phyloP scores from a whole-genome alignment of 768 basidiomycete genomes.

The Sutorius australiensis region DNA sequence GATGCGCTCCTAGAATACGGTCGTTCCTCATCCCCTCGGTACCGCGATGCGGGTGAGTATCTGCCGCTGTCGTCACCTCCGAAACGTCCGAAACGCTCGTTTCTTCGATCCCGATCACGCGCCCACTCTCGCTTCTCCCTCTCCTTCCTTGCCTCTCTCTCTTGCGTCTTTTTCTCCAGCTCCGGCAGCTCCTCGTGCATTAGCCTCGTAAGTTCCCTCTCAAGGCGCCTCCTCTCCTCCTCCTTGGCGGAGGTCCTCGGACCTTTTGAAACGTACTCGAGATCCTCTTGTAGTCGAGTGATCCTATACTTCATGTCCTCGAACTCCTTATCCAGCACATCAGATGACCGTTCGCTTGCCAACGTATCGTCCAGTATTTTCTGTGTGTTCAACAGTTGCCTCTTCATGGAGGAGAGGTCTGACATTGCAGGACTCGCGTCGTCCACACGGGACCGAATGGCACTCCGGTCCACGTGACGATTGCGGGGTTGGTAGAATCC shows the following conservation, averaged over 20 bases:
- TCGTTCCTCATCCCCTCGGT: slow-evolving; percentile 48
- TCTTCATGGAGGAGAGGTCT: slow-evolving; percentile 85
- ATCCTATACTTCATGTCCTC: slow-evolving; percentile 83
- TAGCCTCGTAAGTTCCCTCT: slow-evolving; percentile 79
- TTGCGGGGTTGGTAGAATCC: slow-evolving; percentile 76
- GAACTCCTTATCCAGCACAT: slow-evolving; percentile 87
- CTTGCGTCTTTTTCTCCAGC: slow-evolving; percentile 80
- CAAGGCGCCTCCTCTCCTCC: slow-evolving; percentile 79
- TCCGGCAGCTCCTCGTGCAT: slow-evolving; percentile 92
- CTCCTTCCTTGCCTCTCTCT: slow-evolving; percentile 69
- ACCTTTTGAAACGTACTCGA: slow-evolving; percentile 81
- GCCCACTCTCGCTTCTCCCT: slow-evolving; percentile 76
- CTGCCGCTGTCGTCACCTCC: slow-evolving; percentile 42
- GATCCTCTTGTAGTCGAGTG: slow-evolving; percentile 82
- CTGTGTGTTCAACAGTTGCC: slow-evolving; percentile 73
- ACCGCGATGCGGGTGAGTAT: slow-evolving; percentile 31
- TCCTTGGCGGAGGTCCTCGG: slow-evolving; percentile 71
- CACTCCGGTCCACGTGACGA: slow-evolving; percentile 81
- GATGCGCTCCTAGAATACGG: slow-evolving; percentile 47
- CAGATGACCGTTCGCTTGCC: slow-evolving; percentile 77
- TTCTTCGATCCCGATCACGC: slow-evolving; percentile 77
- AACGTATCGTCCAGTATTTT: slow-evolving; percentile 72
- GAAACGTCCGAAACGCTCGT: slow-evolving; percentile 73
- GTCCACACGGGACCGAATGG: slow-evolving; percentile 72
- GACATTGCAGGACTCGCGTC: slow-evolving; percentile 52